These are phyloP conservation scores for Leccinum aurantiacum DNA, from an alignment of 768 basidiomycete species.

Conservation along the genomic window DNA sequence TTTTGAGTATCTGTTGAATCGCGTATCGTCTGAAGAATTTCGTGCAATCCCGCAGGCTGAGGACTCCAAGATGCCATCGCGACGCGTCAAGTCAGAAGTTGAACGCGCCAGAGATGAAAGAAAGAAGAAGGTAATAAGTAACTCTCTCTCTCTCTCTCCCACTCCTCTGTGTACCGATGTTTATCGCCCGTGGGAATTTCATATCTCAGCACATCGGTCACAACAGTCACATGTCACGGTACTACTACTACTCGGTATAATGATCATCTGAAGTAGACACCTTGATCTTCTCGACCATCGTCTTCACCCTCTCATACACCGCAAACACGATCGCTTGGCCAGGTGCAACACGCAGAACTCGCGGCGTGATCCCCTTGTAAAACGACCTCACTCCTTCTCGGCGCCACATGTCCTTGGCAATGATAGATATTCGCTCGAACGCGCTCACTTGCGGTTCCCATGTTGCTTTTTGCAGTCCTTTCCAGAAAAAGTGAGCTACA, in stretches of 20 bases:
- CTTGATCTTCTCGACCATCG: slow-evolving; percentile 65
- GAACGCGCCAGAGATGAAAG: slow-evolving; percentile 34
- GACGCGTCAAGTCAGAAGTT: slow-evolving; percentile 29
- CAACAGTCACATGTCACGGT: slow-evolving; percentile 10
- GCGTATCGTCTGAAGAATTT: slow-evolving; percentile 89
- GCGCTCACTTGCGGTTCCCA: slow-evolving; percentile 74
- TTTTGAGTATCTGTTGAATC: slow-evolving; percentile 83
- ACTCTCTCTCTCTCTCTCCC: background rate
- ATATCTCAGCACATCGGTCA: slow-evolving; percentile 34
- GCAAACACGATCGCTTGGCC: slow-evolving; percentile 98
- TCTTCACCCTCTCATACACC: slow-evolving; percentile 89
- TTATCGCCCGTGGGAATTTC: slow-evolving; percentile 36
- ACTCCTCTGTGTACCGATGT: slow-evolving; percentile 35
- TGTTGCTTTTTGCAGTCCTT: slow-evolving; percentile 84
- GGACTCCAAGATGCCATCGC: slow-evolving; percentile 80
- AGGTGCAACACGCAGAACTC: slow-evolving; percentile 94
- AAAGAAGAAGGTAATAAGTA: slow-evolving; percentile 17
- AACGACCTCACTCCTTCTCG: slow-evolving; percentile 87
- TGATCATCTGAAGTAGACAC: slow-evolving; percentile 59
- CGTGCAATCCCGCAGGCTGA: slow-evolving; percentile 80
- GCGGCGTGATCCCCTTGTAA: slow-evolving; percentile 98
- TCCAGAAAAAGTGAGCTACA: background rate
- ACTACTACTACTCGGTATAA: slow-evolving; percentile 56
- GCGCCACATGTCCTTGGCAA: slow-evolving; percentile 92
- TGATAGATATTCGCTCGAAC: slow-evolving; percentile 72